Evolutionary conservation across 371 early-diverging fungal genomes (phyloP), one percentile per base, ranked within the genome.

Genomic region (Mortierella sp.): DNA sequence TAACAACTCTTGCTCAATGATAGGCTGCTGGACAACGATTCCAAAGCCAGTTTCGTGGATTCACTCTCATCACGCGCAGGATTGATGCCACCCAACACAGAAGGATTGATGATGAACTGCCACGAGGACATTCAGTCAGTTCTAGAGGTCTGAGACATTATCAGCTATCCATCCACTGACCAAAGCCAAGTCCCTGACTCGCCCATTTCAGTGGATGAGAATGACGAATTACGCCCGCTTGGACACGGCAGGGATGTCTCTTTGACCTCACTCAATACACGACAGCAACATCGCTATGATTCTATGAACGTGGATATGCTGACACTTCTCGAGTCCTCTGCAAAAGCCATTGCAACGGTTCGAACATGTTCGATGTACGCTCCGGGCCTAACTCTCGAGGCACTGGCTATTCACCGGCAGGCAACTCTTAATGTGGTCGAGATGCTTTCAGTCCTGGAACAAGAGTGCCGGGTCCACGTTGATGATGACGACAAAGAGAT

Each of bases 331-430:
- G 79, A 78, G 28, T 66, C 73, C 13, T 72, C 81, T 0, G 78
- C 81, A n/a, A 81, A 72, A 50, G 73, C 73, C 18, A 66, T 81
- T 16, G 69, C 72, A n/a, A 72, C 81, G 14, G 67, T 81, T 30
- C 68, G 73, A 27, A 69, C 70, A 16, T 81, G 78, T 58, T 72
- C 79, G n/a, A 70, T 81, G 67, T 60, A 74, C 52, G 73, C 72
- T 9, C 79, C 67, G 18, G 62, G 54, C 43, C 50, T 81, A 51
- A 47, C 79, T 9, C 12, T 61, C 13, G 58, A 65, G 23, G 59
- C 81, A 39, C 39, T 81, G 30, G 45, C 58, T 9, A 51, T 61
- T 53, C 78, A 78, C 54, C 63, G 81, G 23, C 65, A 70, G 28
- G 66, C 70, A 16, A 67, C 81, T 12, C 53, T 81, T 1, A 63